Base-by-base conservation (phyloP, 1,284 basidiomycete species). In the Acaromyces ingoldii region DNA sequence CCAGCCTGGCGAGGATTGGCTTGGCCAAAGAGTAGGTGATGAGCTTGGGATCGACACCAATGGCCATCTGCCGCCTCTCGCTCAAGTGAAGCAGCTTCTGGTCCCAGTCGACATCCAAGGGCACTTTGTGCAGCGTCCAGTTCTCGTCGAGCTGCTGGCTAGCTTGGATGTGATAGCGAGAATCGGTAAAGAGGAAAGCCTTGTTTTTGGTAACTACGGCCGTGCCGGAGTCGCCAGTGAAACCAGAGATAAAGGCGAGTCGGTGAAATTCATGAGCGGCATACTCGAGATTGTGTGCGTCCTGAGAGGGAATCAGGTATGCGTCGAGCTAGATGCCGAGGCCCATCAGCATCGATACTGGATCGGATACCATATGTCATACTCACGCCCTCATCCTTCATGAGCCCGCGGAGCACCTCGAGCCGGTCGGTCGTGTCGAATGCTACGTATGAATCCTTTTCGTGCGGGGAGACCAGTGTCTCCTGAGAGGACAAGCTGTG, bases 261-360 rank as follows among this genome's bases (percentile, higher is more conserved):
- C 91, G 83, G 74, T 87, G 86, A 72, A 95, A 90, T 43, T 84
- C 83, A 5, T 81, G 76, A 6, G 88, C 84, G 10, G 91, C 85
- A 60, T 89, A 90, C 75, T 95, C 91, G 3, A 89, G 91, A 53
- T 84, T 84, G 74, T 95, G 91, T 9, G 89, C 86, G 74, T 95
- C 91, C 72, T 89, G 88, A 49, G 83, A 85, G 1, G 89, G 88
- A 28, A 93, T 79, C 51, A 87, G 72, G 63, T 75, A 73, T 48
- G 59, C 61, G 29, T 70, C 58, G n/a, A n/a, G n/a, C n/a, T n/a
- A n/a, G n/a, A n/a, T n/a, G n/a, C 26, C n/a, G n/a, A n/a, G n/a
- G n/a, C n/a, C n/a, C n/a, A n/a, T n/a, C n/a, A n/a, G n/a, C n/a
- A n/a, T n/a, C n/a, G n/a, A n/a, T n/a, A n/a, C n/a, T n/a, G n/a